phyloP scores from a whole-genome alignment of 805 yeast species.

The Cyberlindnera sargentensis region DNA sequence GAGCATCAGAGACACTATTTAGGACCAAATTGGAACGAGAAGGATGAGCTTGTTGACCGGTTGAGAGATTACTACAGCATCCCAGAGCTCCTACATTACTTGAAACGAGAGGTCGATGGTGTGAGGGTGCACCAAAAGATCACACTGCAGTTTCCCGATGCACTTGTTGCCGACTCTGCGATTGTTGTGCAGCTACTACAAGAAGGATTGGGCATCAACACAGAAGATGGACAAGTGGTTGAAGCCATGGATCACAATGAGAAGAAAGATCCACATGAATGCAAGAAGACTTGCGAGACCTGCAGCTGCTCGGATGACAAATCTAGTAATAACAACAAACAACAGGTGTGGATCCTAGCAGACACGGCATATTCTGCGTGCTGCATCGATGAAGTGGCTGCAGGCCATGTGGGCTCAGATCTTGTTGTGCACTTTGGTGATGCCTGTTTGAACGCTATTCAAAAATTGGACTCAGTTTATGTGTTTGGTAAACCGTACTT shows the following conservation, averaged over 20 bases:
- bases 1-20: slow-evolving; percentile 24
- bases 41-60: slow-evolving; percentile 8
- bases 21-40: slow-evolving; percentile 21
- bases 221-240: slow-evolving; percentile 2
- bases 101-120: slow-evolving; percentile 28
- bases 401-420: slow-evolving; percentile 84
- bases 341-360: slow-evolving; percentile 74
- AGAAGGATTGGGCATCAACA: slow-evolving; percentile 15
- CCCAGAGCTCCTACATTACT: slow-evolving; percentile 35
- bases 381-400: slow-evolving; percentile 95
- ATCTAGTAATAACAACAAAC: slow-evolving; percentile 7
- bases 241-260: slow-evolving; percentile 4
- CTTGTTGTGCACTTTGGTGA: slow-evolving; percentile 90
- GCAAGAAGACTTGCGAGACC: slow-evolving; percentile 16
- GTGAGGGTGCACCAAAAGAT: slow-evolving; percentile 37
- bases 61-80: slow-evolving; percentile 51
- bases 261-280: slow-evolving; percentile 8
- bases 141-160: slow-evolving; percentile 89
- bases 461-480: slow-evolving; percentile 66
- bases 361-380: slow-evolving; percentile 95
- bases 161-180: slow-evolving; percentile 70
- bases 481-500: slow-evolving; percentile 67
- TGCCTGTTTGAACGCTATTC: slow-evolving; percentile 81
- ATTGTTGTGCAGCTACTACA: slow-evolving; percentile 53
- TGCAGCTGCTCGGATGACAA: slow-evolving; percentile 20